Evolutionary conservation across 768 basidiomycete genomes (phyloP).

Genomic region (Podaxis sp.): DNA sequence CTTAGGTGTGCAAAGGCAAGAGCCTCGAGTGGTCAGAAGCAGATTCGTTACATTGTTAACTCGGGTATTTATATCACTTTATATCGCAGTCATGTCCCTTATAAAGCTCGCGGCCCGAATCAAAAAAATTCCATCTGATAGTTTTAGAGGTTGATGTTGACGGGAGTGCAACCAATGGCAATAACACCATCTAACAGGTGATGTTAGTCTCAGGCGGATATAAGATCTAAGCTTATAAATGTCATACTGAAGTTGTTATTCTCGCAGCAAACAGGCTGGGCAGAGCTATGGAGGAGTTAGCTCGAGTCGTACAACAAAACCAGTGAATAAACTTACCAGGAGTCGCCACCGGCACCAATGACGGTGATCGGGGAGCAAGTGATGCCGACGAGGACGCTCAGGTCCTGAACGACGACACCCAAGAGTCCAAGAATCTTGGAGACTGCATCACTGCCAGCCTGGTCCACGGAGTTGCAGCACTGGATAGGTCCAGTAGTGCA

Average conservation of each 20-base stretch:
- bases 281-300: constrained; percentile 18
- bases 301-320: neutral
- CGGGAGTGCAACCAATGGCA: constrained; percentile 27
- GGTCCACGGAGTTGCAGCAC: constrained; percentile 29
- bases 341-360: constrained; percentile 21
- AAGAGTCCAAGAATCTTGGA: constrained; percentile 17
- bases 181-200: constrained; percentile 23
- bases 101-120: no score
- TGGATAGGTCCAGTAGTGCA: neutral
- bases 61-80: no score
- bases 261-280: constrained; percentile 31
- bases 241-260: constrained; percentile 30
- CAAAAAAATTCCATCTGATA: neutral
- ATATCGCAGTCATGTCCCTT: no score
- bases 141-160: constrained; percentile 26
- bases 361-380: constrained; percentile 27
- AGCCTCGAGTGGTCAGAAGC: no score
- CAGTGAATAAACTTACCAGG: constrained; percentile 20
- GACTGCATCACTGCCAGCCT: constrained; percentile 11
- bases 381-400: constrained; percentile 26
- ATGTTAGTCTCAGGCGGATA: neutral
- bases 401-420: constrained; percentile 19
- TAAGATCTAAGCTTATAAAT: neutral
- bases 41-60: no score
- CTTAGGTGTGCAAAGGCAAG: no score